Evolutionary conservation across 495 filamentous ascomycete species (phyloP).

Genomic region (Bacidia gigantensis): DNA sequence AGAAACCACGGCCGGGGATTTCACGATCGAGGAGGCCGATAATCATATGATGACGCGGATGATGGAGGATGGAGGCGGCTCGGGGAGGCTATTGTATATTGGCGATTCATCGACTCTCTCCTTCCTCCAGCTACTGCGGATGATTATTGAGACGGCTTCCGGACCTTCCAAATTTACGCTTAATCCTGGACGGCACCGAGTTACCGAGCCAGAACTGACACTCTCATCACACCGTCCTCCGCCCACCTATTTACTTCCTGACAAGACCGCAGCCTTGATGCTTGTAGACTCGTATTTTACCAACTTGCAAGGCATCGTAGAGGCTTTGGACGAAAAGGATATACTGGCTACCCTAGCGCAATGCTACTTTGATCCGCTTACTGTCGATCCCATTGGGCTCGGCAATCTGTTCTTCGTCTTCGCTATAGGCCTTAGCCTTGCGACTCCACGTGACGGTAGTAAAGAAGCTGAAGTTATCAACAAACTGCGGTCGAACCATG

Average conservation of each 20-base stretch:
- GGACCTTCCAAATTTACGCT: slow-evolving; percentile 54
- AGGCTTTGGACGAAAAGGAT: slow-evolving; percentile 36
- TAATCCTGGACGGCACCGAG: slow-evolving; percentile 54
- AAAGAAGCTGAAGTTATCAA: slow-evolving; percentile 34
- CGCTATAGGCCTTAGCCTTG: slow-evolving; percentile 45
- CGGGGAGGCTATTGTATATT: slow-evolving; percentile 47
- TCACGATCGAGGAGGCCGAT: slow-evolving; percentile 44
- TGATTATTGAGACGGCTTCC: slow-evolving; percentile 55
- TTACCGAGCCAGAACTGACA: slow-evolving; percentile 47
- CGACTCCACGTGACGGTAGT: slow-evolving; percentile 36
- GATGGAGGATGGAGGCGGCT: slow-evolving; percentile 46
- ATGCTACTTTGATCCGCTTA: slow-evolving; percentile 40
- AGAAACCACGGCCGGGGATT: not conserved
- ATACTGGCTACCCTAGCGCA: slow-evolving; percentile 37
- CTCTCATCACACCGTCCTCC: slow-evolving; percentile 30
- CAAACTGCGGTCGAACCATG: slow-evolving; percentile 29
- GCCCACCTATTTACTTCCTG: slow-evolving; percentile 39
- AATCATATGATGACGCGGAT: slow-evolving; percentile 43
- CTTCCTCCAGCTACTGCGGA: slow-evolving; percentile 56
- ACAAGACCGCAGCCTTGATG: slow-evolving; percentile 37
- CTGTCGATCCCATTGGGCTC: slow-evolving; percentile 31
- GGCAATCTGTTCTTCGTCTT: slow-evolving; percentile 44
- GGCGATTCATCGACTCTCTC: slow-evolving; percentile 62
- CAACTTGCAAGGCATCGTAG: slow-evolving; percentile 43
- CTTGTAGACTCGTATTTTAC: slow-evolving; percentile 43